Evolutionary conservation across 352 stramenopile genomes (phyloP), one percentile per base, ranked within the genome.

Genomic region (Pilasporangium apinafurcum): DNA sequence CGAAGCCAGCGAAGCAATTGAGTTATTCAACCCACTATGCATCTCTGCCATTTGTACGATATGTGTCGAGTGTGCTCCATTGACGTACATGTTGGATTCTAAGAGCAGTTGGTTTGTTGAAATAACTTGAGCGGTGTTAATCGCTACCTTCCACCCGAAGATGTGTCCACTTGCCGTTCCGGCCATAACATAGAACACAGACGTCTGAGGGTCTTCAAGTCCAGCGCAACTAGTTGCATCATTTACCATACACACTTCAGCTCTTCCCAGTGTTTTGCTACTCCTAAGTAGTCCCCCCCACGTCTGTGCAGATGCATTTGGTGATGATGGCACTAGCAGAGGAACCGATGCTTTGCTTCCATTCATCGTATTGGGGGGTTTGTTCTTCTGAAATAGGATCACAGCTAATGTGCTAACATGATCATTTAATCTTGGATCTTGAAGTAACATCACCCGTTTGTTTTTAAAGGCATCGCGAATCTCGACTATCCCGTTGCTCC

Each of bases 401-500:
- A 43, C 26, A 5, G 44, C 41, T 14, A 83, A 34, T 7, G 62
- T 48, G 17, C 47, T 83, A 21, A 84, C 56, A 8, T 68, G 59
- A 14, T 53, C 56, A 27, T 65, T 65, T 2, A 86, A 35, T 0
- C 51, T 47, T 7, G 56, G 58, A 37, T 88, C 69, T 54, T 73
- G 62, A 2, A 88, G 52, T n/a, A 65, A 50, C 17, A 50, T 48
- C 16, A 79, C 41, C 1, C 54, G 65, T 12, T 36, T 53, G 4
- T 53, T 36, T 3, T 31, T 20, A 30, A 41, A 4, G 10, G 62
- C 17, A 26, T 45, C 32, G 32, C 76, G 71, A 1, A 85, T 37
- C 22, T 83, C 68, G 6, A 83, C 54, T 13, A 70, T 43, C 1
- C 67, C 76, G 34, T 30, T 63, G 38, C 55, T 85, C 72, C 71